Evolutionary conservation across 202 grass and related monocot species (phyloP).

Genomic region (Panicum hallii): DNA sequence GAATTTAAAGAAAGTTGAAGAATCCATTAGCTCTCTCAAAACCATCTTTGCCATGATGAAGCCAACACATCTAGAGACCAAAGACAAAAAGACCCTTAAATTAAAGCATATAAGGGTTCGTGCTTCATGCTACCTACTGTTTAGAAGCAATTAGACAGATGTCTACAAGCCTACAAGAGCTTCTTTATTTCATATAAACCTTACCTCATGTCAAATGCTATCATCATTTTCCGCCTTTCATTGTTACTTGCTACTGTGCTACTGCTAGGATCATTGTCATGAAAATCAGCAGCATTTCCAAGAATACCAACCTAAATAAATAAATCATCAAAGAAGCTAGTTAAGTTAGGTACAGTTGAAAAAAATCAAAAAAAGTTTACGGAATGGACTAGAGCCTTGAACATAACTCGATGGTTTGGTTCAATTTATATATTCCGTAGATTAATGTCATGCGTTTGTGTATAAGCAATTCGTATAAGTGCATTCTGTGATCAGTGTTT

Average conservation of each 20-base stretch:
- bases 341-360: conserved; percentile 20
- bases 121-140: background rate
- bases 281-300: conserved; percentile 92
- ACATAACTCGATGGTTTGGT: conserved; percentile 25
- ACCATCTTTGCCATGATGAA: conserved; percentile 98
- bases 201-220: conserved; percentile 99
- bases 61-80: conserved; percentile 72
- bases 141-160: conserved; percentile 7
- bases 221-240: conserved; percentile 87
- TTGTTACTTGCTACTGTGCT: conserved; percentile 52
- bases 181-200: conserved; percentile 19
- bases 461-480: conserved; percentile 18
- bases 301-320: conserved; percentile 87
- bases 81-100: conserved; percentile 33
- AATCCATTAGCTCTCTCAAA: conserved; percentile 84
- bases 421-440: conserved; percentile 7
- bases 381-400: background rate
- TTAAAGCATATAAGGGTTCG: conserved; percentile 24
- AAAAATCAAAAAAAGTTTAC: background rate
- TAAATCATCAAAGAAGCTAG: conserved; percentile 23
- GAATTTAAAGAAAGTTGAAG: conserved; percentile 80
- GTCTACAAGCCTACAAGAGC: conserved; percentile 16
- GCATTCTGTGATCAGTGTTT: conserved; percentile 7
- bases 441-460: conserved; percentile 7
- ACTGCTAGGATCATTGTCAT: conserved; percentile 57